Percentiles rank a stretch among this genome's conserved stretches.
phyloP scores from a whole-genome alignment of 352 stramenopile genomes.

The Phytophthora constricta region DNA sequence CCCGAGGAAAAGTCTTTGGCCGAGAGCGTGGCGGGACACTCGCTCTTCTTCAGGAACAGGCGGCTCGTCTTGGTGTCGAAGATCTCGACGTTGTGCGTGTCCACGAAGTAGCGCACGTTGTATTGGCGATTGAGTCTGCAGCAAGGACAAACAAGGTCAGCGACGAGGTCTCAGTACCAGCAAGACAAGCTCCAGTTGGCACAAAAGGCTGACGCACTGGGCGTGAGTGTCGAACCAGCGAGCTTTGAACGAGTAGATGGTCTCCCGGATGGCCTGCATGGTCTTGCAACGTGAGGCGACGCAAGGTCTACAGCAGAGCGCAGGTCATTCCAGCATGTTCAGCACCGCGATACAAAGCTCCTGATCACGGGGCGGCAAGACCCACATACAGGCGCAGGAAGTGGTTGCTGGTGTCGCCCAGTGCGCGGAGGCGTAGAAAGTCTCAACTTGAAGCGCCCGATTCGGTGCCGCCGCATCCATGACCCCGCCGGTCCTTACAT shows the following conservation, averaged over 20 bases:
- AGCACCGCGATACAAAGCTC: too few species aligned
- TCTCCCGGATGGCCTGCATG: conserved; percentile 76
- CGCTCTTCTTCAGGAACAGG: conserved; percentile 92
- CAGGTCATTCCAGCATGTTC: too few species aligned
- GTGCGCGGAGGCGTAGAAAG: too few species aligned
- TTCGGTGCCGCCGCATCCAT: neutral
- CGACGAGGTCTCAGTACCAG: neutral
- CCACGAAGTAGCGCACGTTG: conserved; percentile 82
- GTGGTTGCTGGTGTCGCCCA: too few species aligned
- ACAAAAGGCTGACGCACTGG: conserved; percentile 45
- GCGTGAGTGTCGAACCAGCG: conserved; percentile 82
- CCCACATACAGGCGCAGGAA: too few species aligned
- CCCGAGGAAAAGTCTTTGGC: conserved; percentile 86
- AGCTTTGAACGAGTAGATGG: conserved; percentile 85
- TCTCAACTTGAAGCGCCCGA: conserved; percentile 20
- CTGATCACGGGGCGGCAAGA: too few species aligned
- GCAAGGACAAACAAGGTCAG: neutral
- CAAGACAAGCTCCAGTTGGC: neutral
- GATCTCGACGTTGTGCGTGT: conserved; percentile 88
- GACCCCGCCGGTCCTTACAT: neutral
- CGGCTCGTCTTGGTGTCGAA: conserved; percentile 89
- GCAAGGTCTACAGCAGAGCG: neutral
- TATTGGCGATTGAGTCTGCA: conserved; percentile 78
- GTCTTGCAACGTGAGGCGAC: neutral
- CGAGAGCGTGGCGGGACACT: conserved; percentile 70